Base-by-base conservation (phyloP, 441 rosid species). In the Biscutella auriculata region DNA sequence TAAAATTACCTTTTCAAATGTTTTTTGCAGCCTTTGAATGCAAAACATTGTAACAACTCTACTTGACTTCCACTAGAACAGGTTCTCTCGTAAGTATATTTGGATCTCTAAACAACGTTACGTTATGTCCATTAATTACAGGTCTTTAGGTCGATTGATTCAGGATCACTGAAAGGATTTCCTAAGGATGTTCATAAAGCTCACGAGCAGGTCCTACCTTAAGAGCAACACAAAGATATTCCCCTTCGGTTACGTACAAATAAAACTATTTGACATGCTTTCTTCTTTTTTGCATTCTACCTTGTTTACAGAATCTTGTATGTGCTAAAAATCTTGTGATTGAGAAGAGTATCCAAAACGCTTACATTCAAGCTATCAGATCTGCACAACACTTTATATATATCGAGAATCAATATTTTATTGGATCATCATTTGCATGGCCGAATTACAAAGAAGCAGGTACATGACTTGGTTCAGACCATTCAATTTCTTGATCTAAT, bases 361-460 rank as follows among this genome's bases (percentile, higher is more conserved):
- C 95, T 51, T 89, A 86, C 62, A 78, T 89, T 63, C 93, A 86
- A 46, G 88, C 90, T 66, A 89, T 89, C 62, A 73, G 97, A 79
- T 79, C 80, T 19, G 95, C 97, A 12, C 92, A 84, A 28, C 88
- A 82, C 68, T 89, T 81, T 57, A 78, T 89, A 54, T 86, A 86
- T 36, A 89, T 89, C 16, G 97, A 89, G 75, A 89, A 89, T 62
- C 97, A 89, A 42, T 89, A 89, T 70, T 89, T 89, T 70, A 61
- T 89, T 11, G 97, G 97, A 55, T 84, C 95, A 14, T 86, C 95
- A 10, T 86, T 70, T 70, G 88, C 83, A 1, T 89, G 97, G 97
- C 82, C 93, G 12, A 37, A 70, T 48, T 81, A 79, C 75, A 89
- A 79, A 67, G 80, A 76, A 49, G 82, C 93, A 86, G 97, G 97